Conservation (phyloP, 2,329 filamentous ascomycete genomes). For the Nothophoma quercina region DNA sequence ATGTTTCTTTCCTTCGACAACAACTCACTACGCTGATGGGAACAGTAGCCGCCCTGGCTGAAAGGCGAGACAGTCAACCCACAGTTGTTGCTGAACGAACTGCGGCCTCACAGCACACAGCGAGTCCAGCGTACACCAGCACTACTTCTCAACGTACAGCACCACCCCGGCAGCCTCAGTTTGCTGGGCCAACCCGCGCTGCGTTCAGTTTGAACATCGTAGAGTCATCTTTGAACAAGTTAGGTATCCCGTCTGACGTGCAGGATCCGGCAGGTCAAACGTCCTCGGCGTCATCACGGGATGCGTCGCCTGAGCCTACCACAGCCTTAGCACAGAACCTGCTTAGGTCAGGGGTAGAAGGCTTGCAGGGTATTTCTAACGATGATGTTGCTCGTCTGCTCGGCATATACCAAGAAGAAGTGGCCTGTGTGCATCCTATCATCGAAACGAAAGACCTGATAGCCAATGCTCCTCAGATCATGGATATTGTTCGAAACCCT, state of each 20-base stretch:
- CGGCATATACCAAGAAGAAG: constrained; percentile 27
- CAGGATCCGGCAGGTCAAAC: constrained; percentile 2
- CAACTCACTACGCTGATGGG: constrained; percentile 21
- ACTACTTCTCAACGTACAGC: constrained; percentile 9
- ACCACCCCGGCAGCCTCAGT: constrained; percentile 24
- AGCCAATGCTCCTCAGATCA: constrained; percentile 10
- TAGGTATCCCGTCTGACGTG: constrained; percentile 20
- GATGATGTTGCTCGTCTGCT: constrained; percentile 22
- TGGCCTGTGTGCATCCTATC: constrained; percentile 27
- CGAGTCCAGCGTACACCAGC: constrained; percentile 16
- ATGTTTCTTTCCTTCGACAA: constrained; percentile 22
- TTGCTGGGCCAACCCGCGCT: constrained; percentile 30
- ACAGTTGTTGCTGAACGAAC: not conserved
- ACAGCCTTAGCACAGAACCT: not conserved
- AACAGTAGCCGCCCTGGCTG: constrained; percentile 15
- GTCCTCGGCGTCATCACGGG: constrained; percentile 21
- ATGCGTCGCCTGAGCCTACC: constrained; percentile 15
- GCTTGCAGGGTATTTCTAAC: constrained; percentile 12
- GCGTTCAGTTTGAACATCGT: constrained; percentile 33
- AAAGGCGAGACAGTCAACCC: constrained; percentile 5
- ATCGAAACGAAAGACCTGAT: constrained; percentile 23
- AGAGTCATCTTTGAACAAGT: constrained; percentile 24
- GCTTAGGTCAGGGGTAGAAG: constrained; percentile 6
- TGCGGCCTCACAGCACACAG: constrained; percentile 3
- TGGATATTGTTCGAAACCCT: constrained; percentile 12